These are phyloP conservation scores for Ogataea henricii DNA, from an alignment of 805 yeast genomes.

Conservation along the genomic window DNA sequence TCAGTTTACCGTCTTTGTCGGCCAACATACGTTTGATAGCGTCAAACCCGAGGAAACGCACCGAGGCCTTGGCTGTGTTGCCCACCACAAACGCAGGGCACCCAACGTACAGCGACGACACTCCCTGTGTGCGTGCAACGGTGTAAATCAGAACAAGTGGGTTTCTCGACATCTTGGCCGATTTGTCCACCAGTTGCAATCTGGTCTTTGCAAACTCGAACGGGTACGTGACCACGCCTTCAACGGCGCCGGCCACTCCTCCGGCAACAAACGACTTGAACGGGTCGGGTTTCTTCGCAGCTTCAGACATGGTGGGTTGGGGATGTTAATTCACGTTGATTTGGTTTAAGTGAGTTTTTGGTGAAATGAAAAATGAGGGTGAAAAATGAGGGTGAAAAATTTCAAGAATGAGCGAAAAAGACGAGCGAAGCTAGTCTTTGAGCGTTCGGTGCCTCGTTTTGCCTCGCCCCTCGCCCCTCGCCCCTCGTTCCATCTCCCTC, in stretches of 20 bases:
- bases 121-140: constrained; percentile 77
- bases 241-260: constrained; percentile 95
- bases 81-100: constrained; percentile 97
- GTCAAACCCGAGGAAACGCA: constrained; percentile 91
- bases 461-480: too few species aligned
- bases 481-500: too few species aligned
- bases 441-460: too few species aligned
- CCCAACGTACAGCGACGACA: constrained; percentile 81
- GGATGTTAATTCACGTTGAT: too few species aligned
- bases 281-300: constrained; percentile 56
- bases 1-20: constrained; percentile 83
- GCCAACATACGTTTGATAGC: constrained; percentile 73
- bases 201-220: constrained; percentile 97
- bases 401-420: background rate
- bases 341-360: too few species aligned
- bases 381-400: background rate
- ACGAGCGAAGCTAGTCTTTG: too few species aligned
- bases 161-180: constrained; percentile 68
- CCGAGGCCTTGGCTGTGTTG: constrained; percentile 95
- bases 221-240: constrained; percentile 90
- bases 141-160: constrained; percentile 80
- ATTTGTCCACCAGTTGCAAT: constrained; percentile 74
- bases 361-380: background rate
- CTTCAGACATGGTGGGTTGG: background rate
- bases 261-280: constrained; percentile 88